Evolutionary conservation across 129 eudicot species (phyloP).

Genomic region (Artemisia annua): DNA sequence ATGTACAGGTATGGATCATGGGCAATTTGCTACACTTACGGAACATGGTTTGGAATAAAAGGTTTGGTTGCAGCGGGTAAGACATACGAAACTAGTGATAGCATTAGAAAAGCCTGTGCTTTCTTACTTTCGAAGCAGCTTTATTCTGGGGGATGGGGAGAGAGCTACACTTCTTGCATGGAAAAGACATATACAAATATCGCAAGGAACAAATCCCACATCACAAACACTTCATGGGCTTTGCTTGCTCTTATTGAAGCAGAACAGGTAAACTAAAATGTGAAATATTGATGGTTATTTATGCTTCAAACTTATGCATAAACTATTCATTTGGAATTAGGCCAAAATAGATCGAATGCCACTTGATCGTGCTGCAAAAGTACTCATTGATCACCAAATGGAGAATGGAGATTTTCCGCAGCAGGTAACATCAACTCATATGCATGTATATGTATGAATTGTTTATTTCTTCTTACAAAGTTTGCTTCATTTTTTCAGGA

Average conservation of each 20-base stretch:
- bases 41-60: constrained; percentile 79
- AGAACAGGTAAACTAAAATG: constrained; percentile 50
- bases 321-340: constrained; percentile 28
- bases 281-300: background rate
- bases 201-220: constrained; percentile 46
- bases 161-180: constrained; percentile 58
- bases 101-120: constrained; percentile 62
- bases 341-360: constrained; percentile 55
- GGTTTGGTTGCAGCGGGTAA: constrained; percentile 58
- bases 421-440: constrained; percentile 42
- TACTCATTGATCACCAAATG: constrained; percentile 63
- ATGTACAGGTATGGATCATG: constrained; percentile 67
- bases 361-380: constrained; percentile 61
- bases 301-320: background rate
- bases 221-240: constrained; percentile 75
- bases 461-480: background rate
- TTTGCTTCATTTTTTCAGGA: constrained; percentile 38
- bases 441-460: background rate
- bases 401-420: constrained; percentile 75
- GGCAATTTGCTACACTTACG: constrained; percentile 84
- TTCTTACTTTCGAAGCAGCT: constrained; percentile 67
- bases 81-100: constrained; percentile 36
- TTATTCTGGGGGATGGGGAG: constrained; percentile 82
- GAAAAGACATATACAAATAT: constrained; percentile 55
- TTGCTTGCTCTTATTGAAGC: constrained; percentile 72